Base-by-base conservation (phyloP, 257 asterid genomes). In the Nicotiana paniculata region DNA sequence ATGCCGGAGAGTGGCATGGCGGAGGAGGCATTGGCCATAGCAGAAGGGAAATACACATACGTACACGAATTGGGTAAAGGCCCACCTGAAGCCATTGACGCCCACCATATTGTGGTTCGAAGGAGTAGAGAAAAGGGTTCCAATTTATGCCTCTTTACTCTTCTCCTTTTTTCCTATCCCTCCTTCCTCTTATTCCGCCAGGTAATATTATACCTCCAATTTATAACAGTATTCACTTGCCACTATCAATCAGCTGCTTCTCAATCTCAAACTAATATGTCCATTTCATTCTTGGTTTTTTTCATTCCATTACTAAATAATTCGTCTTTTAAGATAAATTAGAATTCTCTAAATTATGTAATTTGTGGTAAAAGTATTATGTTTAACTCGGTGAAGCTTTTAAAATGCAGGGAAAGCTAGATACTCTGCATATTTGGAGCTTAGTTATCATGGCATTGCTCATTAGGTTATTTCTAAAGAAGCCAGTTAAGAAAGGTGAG, bases 401-500 rank as follows among this genome's bases (percentile, higher is more conserved):
- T 74, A 46, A 16, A 59, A 74, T 86, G 81, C 92, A 86, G 90
- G 90, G 76, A 64, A 85, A 79, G 66, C 87, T 89, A 74, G 82
- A 82, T 82, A 77, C 89, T 66, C 74, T 81, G 82, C 79, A 83
- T 58, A 53, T 88, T 24, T 88, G 90, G 90, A 88, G 89, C 86
- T 84, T 90, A 77, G 43, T 83, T 10, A 8, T 89, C 13, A 86
- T 90, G 79, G 92, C 85, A 54, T 81, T 84, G 24, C 61, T 90
- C 12, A 51, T 77, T 43, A 84, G 89, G 77, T 82, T 84, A 37
- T 74, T 81, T 62, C 85, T 37, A 64, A 82, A 89, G 84, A 89
- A 84, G 82, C 90, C 82, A 79, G 90, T 93, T 80, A 88, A 88
- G 90, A 93, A 90, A 90, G 97, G 97, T 92, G 79, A 87, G 88